These are phyloP conservation scores for Peniophora sp. DNA, from an alignment of 1,284 basidiomycete species.

Conservation along the genomic window DNA sequence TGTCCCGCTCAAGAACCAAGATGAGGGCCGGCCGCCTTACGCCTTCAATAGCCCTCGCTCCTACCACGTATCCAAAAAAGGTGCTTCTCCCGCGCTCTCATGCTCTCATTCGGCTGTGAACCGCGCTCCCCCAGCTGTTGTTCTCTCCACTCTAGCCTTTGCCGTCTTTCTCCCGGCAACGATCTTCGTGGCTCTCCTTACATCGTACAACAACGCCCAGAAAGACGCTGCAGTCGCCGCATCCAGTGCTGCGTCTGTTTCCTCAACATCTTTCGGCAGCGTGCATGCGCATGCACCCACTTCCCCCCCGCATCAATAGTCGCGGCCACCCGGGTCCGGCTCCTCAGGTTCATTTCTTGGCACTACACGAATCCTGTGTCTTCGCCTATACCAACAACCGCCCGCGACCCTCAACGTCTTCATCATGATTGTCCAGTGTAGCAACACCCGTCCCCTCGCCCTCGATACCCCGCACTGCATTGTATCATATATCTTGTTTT, in stretches of 20 bases:
- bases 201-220: conserved; percentile 10
- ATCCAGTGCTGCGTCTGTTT: conserved; percentile 9
- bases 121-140: conserved; percentile 6
- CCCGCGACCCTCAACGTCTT: not conserved
- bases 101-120: not conserved
- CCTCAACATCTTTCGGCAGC: not conserved
- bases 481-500: conserved; percentile 2
- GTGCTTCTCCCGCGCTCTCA: conserved; percentile 4
- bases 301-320: too few species aligned
- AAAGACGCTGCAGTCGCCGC: conserved; percentile 7
- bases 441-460: too few species aligned
- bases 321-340: not conserved
- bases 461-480: too few species aligned
- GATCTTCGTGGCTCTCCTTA: conserved; percentile 11
- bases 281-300: too few species aligned
- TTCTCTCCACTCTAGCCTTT: conserved; percentile 10
- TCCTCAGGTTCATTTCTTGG: not conserved
- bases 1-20: too few species aligned
- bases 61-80: conserved; percentile 10
- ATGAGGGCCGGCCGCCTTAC: not conserved
- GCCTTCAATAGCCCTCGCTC: conserved; percentile 1
- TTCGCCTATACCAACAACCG: not conserved
- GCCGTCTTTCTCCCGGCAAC: conserved; percentile 6
- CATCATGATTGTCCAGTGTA: not conserved
- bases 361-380: not conserved